Evolutionary conservation across 441 rosid genomes (phyloP), one percentile per base, ranked within the genome.

Genomic region (Corymbia citriodora): DNA sequence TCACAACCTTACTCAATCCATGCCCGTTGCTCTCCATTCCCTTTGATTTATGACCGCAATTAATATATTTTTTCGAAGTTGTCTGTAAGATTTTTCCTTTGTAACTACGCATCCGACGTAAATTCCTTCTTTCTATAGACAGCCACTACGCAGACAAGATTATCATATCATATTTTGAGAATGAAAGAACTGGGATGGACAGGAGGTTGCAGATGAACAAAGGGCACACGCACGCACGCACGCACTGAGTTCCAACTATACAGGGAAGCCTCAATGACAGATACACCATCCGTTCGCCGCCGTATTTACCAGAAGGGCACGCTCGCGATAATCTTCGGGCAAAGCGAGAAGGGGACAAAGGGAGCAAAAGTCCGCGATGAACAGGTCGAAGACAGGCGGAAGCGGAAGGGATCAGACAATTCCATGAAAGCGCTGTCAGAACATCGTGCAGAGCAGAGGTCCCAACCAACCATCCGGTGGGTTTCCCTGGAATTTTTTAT

Each of bases 361-460:
- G 50, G 48, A 21, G 83, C 50, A 40, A 25, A 59, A 45, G 52
- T 74, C 52, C 29, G 52, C 9, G 85, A 74, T 23, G 48, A 63
- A 21, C 52, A n/a, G 48, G 2, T 86, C 88, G n/a, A 85, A 31
- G 65, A 63, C 88, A 63, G 63, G 83, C 36, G 61, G 90, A 50
- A 86, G 63, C 52, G 36, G 33, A 55, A 63, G 87, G 49, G 87
- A 55, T 89, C 52, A 36, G 91, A 63, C 91, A 86, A 65, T 7
- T 40, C 85, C 85, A 79, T 63, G 85, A 65, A 70, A 65, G 61
- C 7, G 55, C 15, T 86, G 91, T 59, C 91, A 86, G 91, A 57
- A 18, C 54, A 40, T 45, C n/a, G 53, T 7, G 70, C 65, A 54
- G 52, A 83, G 11, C 65, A 54, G 52, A 83, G 11, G 61, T 4